Evolutionary conservation across 2,329 filamentous ascomycete species (phyloP), one percentile per base, ranked within the genome.

Genomic region (Aspergillus sp.): DNA sequence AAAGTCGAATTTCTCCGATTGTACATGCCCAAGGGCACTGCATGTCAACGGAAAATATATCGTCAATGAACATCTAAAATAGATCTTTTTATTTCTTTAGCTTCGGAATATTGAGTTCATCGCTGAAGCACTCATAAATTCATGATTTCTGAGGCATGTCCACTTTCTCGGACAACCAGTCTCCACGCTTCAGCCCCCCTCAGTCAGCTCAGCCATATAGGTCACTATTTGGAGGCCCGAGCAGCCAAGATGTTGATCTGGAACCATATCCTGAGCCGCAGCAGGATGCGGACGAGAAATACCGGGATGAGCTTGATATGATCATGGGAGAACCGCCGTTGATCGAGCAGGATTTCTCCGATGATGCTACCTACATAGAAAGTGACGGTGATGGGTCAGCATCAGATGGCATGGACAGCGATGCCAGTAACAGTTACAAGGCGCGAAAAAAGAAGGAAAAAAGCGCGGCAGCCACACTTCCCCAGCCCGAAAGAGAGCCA

Each of bases 201-300:
- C 52, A 58, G 30, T 65, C 62, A 37, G 60, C 60, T 26, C 62
- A 61, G 35, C 58, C 55, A 13, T 54, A 56, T 38, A 52, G 47
- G 26, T 61, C 61, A 27, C 44, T 64, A 39, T 65, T 63, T 33
- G 62, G 60, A 27, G 60, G 60, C 3, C 48, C 52, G 6, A 55
- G 51, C 38, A 51, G 50, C 11, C 50, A 59, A 33, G 46, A 56
- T 57, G 47, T 41, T 19, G 32, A 51, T 19, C 12, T 50, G 36
- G 49, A 54, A 12, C 45, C 47, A 5, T 39, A 49, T 3, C 38
- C 43, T 8, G 47, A 46, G 26, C 34, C 41, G 10, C 38, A 49
- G 5, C 40, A 41, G 13, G 37, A 37, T 28, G 52, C 19, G 0
- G 13, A 36, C 5, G 46, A 43, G 1, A 27, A 39, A 10, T 47